Evolutionary conservation across 768 basidiomycete genomes (phyloP), one percentile per base, ranked within the genome.

Genomic region (Asterophora parasitica): DNA sequence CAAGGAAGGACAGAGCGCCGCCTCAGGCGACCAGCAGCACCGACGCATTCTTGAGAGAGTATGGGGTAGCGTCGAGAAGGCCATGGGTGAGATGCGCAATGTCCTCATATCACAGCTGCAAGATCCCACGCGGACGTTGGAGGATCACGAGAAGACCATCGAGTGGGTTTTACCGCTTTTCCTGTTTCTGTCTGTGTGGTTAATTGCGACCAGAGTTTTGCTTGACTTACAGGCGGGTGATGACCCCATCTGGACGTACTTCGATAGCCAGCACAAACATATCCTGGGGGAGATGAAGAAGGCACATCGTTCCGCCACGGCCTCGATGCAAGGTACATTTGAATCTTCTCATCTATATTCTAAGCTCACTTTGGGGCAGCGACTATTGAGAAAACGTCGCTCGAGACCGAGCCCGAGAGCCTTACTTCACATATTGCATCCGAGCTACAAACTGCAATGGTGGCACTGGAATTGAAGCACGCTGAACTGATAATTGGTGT

Each of bases 141-240:
- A 99, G 54, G 95, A 98, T 55, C 92, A 96, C 50, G 94, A 97
- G 69, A 92, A 90, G 71, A 96, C 90, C 1, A 87, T 99, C 46
- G 94, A 98, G 96, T 92, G 58, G 57, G 84, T 68, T 23, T 23
- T 15, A 48, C 35, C 42, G 23, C 32, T 11, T 41, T 28, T 16
- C 37, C 9, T 42, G 33, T n/a, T 9, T 40, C 31, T 27, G 28
- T 42, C n/a, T 43, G 19, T 48, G 63, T 37, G 52, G 31, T 30
- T 13, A 7, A 12, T 0, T 38, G 9, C 28, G 23, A 44, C 31
- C 55, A 98, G 95, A 59, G 86, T 97, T 41, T 67, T 98, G 27
- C 71, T 93, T 42, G 95, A 99, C 53, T 68, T 99, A 48, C 89
- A 88, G 57, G 75, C 81, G 1, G 75, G 81, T 9, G 92, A 95